These are phyloP conservation scores for Conringia planisiliqua DNA, from an alignment of 345 rosid species.

Conservation along the genomic window DNA sequence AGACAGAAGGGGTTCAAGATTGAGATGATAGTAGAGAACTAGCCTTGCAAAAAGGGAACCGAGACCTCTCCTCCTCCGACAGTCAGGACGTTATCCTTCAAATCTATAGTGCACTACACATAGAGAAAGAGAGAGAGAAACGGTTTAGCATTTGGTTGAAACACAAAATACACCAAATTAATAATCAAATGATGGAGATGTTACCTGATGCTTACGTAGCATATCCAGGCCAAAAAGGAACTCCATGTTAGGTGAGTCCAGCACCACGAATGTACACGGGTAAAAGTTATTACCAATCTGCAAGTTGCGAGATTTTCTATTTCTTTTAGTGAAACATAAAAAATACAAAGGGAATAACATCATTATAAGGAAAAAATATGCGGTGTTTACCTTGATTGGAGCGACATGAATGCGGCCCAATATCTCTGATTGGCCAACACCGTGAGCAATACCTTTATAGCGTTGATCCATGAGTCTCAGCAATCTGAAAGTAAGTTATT, in stretches of 20 bases:
- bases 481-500: conserved; percentile 47
- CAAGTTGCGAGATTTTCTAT: not conserved
- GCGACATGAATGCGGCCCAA: conserved; percentile 96
- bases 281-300: conserved; percentile 87
- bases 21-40: conserved; percentile 25
- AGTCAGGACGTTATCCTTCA: conserved; percentile 82
- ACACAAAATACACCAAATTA: not conserved
- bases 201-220: conserved; percentile 99
- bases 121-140: not conserved
- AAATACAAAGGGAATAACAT: not conserved
- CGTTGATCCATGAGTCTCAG: conserved; percentile 91
- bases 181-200: conserved; percentile 8
- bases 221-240: conserved; percentile 97
- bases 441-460: conserved; percentile 93
- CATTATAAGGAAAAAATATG: not conserved
- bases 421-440: conserved; percentile 98
- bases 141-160: not conserved
- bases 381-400: conserved; percentile 68
- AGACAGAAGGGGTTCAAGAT: not conserved
- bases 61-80: conserved; percentile 97
- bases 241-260: conserved; percentile 97
- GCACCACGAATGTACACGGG: conserved; percentile 87
- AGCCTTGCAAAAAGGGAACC: conserved; percentile 96
- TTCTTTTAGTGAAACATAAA: not conserved
- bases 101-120: conserved; percentile 83